phyloP scores from a whole-genome alignment of 2,329 filamentous ascomycete species.

The Dactylonectria estremocensis region DNA sequence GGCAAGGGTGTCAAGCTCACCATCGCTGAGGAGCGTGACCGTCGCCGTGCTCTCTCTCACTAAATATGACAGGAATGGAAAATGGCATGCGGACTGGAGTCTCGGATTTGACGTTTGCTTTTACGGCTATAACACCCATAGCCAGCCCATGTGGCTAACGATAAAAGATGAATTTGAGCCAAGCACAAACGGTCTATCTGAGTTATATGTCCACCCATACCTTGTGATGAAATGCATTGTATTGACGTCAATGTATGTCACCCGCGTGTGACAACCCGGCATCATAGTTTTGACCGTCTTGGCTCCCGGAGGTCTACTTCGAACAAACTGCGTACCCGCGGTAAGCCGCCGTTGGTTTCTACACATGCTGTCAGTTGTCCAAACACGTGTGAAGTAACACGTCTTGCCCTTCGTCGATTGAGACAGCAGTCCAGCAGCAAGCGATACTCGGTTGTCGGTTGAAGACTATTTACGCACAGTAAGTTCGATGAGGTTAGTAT shows the following conservation, averaged over 20 bases:
- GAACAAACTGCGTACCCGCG: too few species aligned
- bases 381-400: too few species aligned
- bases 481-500: neutral
- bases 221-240: slow-evolving; percentile 3
- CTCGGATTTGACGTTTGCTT: slow-evolving; percentile 59
- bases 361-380: neutral
- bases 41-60: slow-evolving; percentile 82
- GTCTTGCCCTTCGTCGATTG: too few species aligned
- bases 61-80: slow-evolving; percentile 57
- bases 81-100: slow-evolving; percentile 58
- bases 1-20: slow-evolving; percentile 99
- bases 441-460: too few species aligned
- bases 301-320: neutral
- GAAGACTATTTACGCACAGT: neutral
- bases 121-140: slow-evolving; percentile 50
- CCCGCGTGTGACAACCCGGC: too few species aligned
- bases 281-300: neutral
- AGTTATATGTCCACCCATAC: slow-evolving; percentile 11
- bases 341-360: neutral
- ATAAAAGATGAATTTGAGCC: slow-evolving; percentile 56
- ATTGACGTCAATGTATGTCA: neutral
- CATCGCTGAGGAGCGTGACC: slow-evolving; percentile 99
- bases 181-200: slow-evolving; percentile 49
- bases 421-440: too few species aligned
- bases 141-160: slow-evolving; percentile 55